Base-by-base conservation (phyloP, 768 basidiomycete species). In the Auriscalpium vulgare region DNA sequence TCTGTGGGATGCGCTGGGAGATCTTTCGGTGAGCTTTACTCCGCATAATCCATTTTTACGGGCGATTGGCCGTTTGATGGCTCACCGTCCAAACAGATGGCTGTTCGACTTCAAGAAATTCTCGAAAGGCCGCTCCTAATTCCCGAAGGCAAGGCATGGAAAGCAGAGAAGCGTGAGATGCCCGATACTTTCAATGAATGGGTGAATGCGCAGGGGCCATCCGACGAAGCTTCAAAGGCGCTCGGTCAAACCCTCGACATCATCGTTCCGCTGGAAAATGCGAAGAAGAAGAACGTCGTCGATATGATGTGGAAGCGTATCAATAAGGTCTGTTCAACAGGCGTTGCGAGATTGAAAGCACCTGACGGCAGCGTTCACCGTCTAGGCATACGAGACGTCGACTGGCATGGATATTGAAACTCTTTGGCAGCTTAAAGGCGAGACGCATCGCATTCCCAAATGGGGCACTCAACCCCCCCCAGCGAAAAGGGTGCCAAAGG, bases 1-100 rank as follows among this genome's bases (percentile, higher is more conserved):
- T 2, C 74, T 93, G 52, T 92, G 87, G 83, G 84, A 93, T 61
- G 84, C 89, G 43, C 75, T 90, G 40, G 91, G 90, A 11, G 87
- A 92, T 69, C 75, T 93, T 56, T 84, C 88, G 44, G 90, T 88
- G 71, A 57, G 72, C 70, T 50, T 17, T 8, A 29, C 29, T 29
- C 29, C 29, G 4, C 29, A 29, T 29, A 4, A 4, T 29, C 29
- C 5, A 29, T 29, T 29, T 29, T 29, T 5, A 2, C 5, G 29
- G 4, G 29, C 29, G 29, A 7, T 29, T n/a, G 29, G 7, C 29
- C 4, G 29, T 29, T 29, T 29, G 29, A 29, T 2, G 29, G 29
- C 29, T 29, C 29, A 29, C 29, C 29, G 4, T 29, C 34, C n/a
- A 17, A 37, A 8, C 58, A 91, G 88, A 73, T 80, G 44, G 78